phyloP scores from a whole-genome alignment of 352 stramenopile species.

The Phytophthora pseudosyringae region DNA sequence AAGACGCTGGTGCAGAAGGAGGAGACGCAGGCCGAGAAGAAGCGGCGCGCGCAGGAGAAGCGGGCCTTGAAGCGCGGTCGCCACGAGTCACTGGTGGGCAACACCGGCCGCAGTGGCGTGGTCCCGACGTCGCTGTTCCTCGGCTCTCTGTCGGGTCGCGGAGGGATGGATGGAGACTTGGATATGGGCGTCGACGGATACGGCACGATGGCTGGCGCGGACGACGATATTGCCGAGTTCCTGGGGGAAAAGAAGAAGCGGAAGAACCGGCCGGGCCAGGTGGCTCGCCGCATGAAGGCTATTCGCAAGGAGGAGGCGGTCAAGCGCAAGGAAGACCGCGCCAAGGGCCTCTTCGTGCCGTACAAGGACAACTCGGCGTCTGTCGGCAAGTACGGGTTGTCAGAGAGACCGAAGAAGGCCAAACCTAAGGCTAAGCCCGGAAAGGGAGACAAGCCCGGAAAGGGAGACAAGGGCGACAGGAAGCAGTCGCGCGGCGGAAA shows the following conservation, averaged over 20 bases:
- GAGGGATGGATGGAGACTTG: conserved; percentile 37
- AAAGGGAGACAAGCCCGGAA: conserved; percentile 27
- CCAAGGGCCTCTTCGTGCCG: conserved; percentile 50
- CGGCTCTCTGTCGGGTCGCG: conserved; percentile 67
- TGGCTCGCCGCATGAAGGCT: conserved; percentile 81
- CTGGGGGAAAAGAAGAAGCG: conserved; percentile 87
- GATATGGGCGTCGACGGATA: conserved; percentile 32
- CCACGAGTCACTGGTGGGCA: conserved; percentile 66
- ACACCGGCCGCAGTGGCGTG: conserved; percentile 55
- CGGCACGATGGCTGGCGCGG: conserved; percentile 50
- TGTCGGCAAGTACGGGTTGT: conserved; percentile 70
- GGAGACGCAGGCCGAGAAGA: conserved; percentile 66
- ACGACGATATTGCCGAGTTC: conserved; percentile 87
- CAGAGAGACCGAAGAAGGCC: conserved; percentile 78
- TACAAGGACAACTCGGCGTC: conserved; percentile 28
- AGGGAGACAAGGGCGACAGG: conserved; percentile 31
- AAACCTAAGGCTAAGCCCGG: conserved; percentile 43
- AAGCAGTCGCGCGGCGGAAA: conserved; percentile 14
- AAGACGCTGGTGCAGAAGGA: conserved; percentile 56
- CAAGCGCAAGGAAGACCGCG: conserved; percentile 53
- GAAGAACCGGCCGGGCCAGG: conserved; percentile 84
- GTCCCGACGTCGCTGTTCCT: conserved; percentile 77
- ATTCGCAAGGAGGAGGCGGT: conserved; percentile 69
- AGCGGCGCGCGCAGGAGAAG: conserved; percentile 64
- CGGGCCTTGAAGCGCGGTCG: conserved; percentile 59